Evolutionary conservation across 208 protist species (phyloP).

Genomic region (Wallacemonas sp.): DNA sequence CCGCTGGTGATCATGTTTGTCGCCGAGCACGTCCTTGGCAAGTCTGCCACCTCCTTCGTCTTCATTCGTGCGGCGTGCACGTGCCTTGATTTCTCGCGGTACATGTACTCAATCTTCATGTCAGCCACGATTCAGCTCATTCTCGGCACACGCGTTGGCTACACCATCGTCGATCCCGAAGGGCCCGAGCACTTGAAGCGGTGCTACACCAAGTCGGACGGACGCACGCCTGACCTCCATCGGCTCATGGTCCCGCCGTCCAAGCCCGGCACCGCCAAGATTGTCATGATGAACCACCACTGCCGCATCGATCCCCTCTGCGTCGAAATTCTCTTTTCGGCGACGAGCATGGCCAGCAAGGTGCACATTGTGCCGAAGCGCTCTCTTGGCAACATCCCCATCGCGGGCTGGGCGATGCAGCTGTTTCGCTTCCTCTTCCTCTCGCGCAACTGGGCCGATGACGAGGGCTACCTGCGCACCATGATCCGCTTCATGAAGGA

Average conservation of each 20-base stretch:
- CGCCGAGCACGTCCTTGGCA: conserved; percentile 38
- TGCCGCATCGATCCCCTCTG: conserved; percentile 80
- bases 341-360: conserved; percentile 23
- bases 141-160: conserved; percentile 52
- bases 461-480: conserved; percentile 57
- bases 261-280: conserved; percentile 63
- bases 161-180: conserved; percentile 61
- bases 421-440: conserved; percentile 87
- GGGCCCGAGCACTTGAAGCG: conserved; percentile 42
- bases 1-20: conserved; percentile 22
- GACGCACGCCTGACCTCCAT: conserved; percentile 20
- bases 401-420: conserved; percentile 82
- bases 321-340: conserved; percentile 43
- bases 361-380: conserved; percentile 79
- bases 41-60: neutral
- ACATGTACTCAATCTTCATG: conserved; percentile 49
- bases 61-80: conserved; percentile 29
- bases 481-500: conserved; percentile 60
- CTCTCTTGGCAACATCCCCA: conserved; percentile 46
- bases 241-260: conserved; percentile 39
- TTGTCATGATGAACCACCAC: conserved; percentile 89
- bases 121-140: conserved; percentile 50
- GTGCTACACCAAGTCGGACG: conserved; percentile 17
- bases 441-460: conserved; percentile 66
- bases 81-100: conserved; percentile 35